Conservation (phyloP, 345 rosid genomes). For the Eucalyptus microcorys region DNA sequence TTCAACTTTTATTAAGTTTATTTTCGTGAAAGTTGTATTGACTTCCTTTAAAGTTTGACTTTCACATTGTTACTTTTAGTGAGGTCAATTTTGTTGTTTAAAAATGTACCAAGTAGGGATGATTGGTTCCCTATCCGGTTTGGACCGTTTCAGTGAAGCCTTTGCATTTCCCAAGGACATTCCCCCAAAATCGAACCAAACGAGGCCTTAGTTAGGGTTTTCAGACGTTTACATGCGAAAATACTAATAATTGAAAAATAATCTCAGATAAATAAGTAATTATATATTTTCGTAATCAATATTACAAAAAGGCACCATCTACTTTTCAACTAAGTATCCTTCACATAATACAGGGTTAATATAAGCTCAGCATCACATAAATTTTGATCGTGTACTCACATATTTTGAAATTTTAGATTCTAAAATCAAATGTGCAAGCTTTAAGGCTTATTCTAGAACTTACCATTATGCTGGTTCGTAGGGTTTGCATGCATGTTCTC, state of each 20-base stretch:
- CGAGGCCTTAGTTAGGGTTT: too few species aligned
- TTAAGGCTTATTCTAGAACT: not conserved
- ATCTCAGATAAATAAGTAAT: too few species aligned
- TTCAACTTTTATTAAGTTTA: not conserved
- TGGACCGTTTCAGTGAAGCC: fast-evolving
- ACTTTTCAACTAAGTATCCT: not conserved
- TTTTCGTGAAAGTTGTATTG: not conserved
- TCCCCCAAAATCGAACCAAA: too few species aligned
- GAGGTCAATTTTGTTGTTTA: not conserved
- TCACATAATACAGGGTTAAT: not conserved
- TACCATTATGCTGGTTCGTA: not conserved
- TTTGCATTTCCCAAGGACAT: too few species aligned
- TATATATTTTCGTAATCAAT: not conserved
- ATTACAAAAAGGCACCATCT: not conserved
- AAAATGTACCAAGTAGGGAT: not conserved
- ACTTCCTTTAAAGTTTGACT: not conserved
- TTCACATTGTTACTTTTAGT: not conserved
- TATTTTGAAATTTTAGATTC: not conserved
- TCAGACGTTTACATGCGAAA: not conserved
- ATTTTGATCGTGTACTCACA: not conserved
- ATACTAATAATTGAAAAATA: too few species aligned
- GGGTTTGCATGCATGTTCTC: not conserved
- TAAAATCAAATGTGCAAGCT: not conserved
- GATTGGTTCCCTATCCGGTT: too few species aligned
- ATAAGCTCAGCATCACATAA: not conserved